Conservation (phyloP, 805 yeast genomes). For the Candida maris region DNA sequence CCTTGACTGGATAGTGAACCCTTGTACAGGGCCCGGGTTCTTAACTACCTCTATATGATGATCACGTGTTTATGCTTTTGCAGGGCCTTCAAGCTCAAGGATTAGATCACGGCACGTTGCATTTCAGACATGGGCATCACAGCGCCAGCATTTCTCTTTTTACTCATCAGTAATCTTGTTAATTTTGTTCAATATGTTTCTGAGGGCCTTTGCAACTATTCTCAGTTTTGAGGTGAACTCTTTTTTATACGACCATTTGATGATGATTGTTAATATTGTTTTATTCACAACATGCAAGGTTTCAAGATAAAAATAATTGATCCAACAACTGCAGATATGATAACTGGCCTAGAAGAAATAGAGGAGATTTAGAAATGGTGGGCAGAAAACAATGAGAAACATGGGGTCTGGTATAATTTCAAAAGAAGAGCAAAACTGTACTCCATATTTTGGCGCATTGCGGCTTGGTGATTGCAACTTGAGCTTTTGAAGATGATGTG, state of each 20-base stretch:
- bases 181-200: conserved; percentile 34
- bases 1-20: conserved; percentile 30
- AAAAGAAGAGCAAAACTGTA: no score
- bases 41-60: conserved; percentile 30
- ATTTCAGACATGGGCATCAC: conserved; percentile 45
- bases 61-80: conserved; percentile 60
- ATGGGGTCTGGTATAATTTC: no score
- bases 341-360: conserved; percentile 42
- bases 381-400: no score
- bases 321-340: conserved; percentile 45
- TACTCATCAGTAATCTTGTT: conserved; percentile 26
- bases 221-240: conserved; percentile 37
- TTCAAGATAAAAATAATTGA: conserved; percentile 36
- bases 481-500: no score
- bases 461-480: no score
- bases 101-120: conserved; percentile 43
- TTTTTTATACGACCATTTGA: conserved; percentile 42
- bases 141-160: conserved; percentile 36
- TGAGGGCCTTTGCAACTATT: conserved; percentile 39
- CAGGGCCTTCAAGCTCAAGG: conserved; percentile 56
- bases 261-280: conserved; percentile 40
- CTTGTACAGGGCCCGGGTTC: conserved; percentile 29
- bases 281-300: conserved; percentile 36
- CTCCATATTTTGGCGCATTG: no score
- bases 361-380: no score